These are phyloP conservation scores for Pogostemon cablin DNA, from an alignment of 257 asterid species.

Conservation along the genomic window DNA sequence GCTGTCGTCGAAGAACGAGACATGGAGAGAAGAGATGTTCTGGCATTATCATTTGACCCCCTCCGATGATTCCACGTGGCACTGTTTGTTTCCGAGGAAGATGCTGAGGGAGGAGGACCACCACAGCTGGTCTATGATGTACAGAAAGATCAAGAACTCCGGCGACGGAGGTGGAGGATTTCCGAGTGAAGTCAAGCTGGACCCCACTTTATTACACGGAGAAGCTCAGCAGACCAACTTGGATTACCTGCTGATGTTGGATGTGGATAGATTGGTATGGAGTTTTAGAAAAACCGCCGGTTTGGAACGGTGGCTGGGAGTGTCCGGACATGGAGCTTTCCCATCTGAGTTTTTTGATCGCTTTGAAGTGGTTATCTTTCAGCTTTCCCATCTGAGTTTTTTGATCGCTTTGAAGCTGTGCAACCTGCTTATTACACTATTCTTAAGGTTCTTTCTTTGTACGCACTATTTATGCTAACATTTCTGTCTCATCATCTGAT, in stretches of 20 bases:
- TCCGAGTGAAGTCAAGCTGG: slow-evolving; percentile 64
- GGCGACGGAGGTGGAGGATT: slow-evolving; percentile 37
- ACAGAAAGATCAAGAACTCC: slow-evolving; percentile 54
- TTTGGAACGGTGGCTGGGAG: slow-evolving; percentile 96
- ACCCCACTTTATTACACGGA: slow-evolving; percentile 71
- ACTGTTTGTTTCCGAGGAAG: slow-evolving; percentile 68
- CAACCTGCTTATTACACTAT: slow-evolving; percentile 80
- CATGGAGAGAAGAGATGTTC: slow-evolving; percentile 62
- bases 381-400: slow-evolving; percentile 44
- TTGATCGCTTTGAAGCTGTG: slow-evolving; percentile 46
- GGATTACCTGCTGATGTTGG: slow-evolving; percentile 78
- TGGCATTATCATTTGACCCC: slow-evolving; percentile 73
- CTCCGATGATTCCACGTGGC: slow-evolving; percentile 82
- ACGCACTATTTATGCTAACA: too few relatives aligned
- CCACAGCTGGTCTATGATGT: slow-evolving; percentile 58
- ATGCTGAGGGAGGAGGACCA: slow-evolving; percentile 64
- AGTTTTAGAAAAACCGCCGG: slow-evolving; percentile 86
- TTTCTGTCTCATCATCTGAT: too few relatives aligned
- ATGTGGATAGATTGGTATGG: slow-evolving; percentile 80
- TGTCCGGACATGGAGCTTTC: slow-evolving; percentile 62
- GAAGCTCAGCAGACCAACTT: slow-evolving; percentile 83
- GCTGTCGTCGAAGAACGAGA: slow-evolving; percentile 59
- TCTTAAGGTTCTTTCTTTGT: slow-evolving; percentile 54
- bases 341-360: slow-evolving; percentile 73
- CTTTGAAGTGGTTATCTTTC: slow-evolving; percentile 82